Conservation (phyloP, 805 yeast genomes). For the Candida pseudofarinosa region DNA sequence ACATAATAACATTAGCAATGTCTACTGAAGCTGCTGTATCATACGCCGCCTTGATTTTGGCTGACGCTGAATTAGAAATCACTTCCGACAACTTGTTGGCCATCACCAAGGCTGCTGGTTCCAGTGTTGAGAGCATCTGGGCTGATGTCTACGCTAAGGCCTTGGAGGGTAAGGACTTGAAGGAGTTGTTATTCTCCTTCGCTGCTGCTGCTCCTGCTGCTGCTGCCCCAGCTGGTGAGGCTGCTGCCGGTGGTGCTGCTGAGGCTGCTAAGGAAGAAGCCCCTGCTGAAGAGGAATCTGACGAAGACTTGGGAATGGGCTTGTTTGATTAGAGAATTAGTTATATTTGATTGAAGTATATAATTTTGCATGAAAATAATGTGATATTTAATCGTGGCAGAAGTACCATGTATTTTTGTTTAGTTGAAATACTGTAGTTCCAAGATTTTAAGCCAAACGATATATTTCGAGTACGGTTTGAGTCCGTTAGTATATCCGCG, state of each 20-base stretch:
- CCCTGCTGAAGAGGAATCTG: constrained; percentile 64
- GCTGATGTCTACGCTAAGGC: constrained; percentile 88
- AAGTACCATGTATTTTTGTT: neutral
- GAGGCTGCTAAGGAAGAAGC: constrained; percentile 65
- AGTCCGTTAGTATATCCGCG: no score
- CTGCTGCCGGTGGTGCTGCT: constrained; percentile 33
- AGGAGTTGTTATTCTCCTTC: constrained; percentile 61
- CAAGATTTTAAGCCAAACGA: no score
- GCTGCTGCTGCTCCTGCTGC: constrained; percentile 48
- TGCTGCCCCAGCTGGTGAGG: constrained; percentile 29
- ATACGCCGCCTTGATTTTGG: constrained; percentile 97
- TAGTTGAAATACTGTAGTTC: no score
- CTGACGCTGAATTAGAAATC: constrained; percentile 95
- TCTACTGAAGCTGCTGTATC: constrained; percentile 90
- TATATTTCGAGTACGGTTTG: no score
- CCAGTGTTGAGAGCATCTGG: constrained; percentile 77
- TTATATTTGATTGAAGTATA: neutral
- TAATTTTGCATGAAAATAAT: constrained; percentile 1
- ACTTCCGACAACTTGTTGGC: constrained; percentile 79
- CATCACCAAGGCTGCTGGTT: constrained; percentile 78
- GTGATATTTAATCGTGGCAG: neutral
- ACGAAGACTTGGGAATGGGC: constrained; percentile 90
- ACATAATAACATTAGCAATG: constrained; percentile 45
- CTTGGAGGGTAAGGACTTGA: constrained; percentile 76
- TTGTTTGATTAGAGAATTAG: constrained; percentile 78